Evolutionary conservation across 331 rosid species (phyloP).

Genomic region (Rhamnella rubrinervis): DNA sequence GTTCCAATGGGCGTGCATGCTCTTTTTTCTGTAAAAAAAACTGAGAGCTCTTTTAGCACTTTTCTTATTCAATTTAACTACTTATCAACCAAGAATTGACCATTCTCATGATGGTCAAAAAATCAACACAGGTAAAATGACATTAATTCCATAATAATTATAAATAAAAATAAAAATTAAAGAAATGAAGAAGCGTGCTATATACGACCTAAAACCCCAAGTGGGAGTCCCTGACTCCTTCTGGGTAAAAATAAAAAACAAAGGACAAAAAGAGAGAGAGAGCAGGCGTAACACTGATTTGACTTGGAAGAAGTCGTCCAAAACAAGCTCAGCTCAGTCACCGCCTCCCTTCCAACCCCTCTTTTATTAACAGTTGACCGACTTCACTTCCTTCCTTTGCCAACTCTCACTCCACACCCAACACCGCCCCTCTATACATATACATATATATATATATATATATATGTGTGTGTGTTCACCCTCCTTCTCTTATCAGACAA

Average conservation of each 20-base stretch:
- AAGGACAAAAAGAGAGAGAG: neutral
- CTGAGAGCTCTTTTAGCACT: too few relatives aligned
- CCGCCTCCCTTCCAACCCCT: slow-evolving; percentile 15
- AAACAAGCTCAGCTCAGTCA: slow-evolving; percentile 42
- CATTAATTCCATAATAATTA: too few relatives aligned
- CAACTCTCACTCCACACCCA: neutral
- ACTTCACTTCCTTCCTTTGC: slow-evolving; percentile 35
- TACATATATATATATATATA: slow-evolving; percentile 1
- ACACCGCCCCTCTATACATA: slow-evolving; percentile 5
- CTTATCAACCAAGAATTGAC: too few relatives aligned
- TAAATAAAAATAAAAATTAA: too few relatives aligned
- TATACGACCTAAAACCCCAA: slow-evolving; percentile 1
- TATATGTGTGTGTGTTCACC: neutral
- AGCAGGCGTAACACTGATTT: slow-evolving; percentile 46
- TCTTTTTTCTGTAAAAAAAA: too few relatives aligned
- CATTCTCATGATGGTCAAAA: too few relatives aligned
- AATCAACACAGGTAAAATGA: too few relatives aligned
- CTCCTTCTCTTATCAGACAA: neutral
- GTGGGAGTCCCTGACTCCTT: neutral
- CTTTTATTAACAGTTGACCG: slow-evolving; percentile 37
- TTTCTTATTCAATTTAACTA: too few relatives aligned
- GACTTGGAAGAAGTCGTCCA: slow-evolving; percentile 67
- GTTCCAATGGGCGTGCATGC: too few relatives aligned
- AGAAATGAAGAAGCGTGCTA: neutral
- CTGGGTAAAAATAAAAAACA: neutral